phyloP scores from a whole-genome alignment of 192 early-diverging fungal species.

The Chytriomyces hyalinus region DNA sequence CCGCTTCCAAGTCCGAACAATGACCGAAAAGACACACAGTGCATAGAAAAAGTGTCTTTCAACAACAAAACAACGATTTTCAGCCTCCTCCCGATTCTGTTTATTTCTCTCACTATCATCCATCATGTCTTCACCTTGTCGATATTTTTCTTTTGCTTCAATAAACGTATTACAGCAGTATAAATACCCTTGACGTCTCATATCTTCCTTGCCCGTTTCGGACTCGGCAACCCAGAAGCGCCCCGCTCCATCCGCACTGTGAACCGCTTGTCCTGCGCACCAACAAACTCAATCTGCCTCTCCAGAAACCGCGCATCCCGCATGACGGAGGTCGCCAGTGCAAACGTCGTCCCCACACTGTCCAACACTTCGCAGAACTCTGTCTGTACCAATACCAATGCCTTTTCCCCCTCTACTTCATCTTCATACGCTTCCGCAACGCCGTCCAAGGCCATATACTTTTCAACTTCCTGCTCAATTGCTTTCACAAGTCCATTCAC shows the following conservation, averaged over 20 bases:
- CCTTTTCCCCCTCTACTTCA: not conserved
- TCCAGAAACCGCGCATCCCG: not conserved
- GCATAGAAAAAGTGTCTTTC: no score
- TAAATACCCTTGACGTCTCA: not conserved
- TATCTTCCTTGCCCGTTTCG: not conserved
- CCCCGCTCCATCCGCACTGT: not conserved
- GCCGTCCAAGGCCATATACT: not conserved
- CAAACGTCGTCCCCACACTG: not conserved
- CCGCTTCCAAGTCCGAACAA: no score
- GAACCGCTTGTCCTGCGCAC: not conserved
- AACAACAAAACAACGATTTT: no score
- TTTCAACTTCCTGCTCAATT: not conserved
- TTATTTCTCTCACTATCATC: no score
- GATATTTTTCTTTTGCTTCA: slow-evolving; percentile 1
- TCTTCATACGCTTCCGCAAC: not conserved
- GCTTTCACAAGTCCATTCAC: not conserved
- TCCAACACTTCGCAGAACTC: not conserved
- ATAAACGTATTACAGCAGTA: not conserved
- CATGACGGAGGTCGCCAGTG: not conserved
- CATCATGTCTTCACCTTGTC: no score
- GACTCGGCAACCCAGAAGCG: not conserved
- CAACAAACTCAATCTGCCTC: not conserved
- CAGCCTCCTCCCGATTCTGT: no score
- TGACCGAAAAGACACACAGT: no score
- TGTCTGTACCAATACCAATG: not conserved